A percentile compares a stretch with the other conserved stretches of the same genome.
phyloP scores from a whole-genome alignment of 495 filamentous ascomycete species.

The Xylaria longipes region DNA sequence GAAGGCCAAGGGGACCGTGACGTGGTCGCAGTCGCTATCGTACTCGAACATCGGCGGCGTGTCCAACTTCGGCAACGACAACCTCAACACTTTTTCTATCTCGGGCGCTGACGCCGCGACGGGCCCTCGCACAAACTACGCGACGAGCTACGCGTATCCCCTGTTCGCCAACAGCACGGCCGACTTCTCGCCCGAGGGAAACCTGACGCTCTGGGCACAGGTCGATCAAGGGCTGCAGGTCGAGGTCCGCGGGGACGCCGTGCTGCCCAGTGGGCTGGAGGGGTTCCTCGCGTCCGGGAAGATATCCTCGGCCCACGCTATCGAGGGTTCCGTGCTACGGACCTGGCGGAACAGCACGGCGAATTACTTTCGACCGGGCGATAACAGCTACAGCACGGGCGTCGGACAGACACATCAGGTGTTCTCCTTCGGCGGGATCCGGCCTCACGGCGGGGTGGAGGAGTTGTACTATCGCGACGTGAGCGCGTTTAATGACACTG shows the following conservation, averaged over 20 bases:
- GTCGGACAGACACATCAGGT: constrained; percentile 62
- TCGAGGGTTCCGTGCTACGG: constrained; percentile 50
- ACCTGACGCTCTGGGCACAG: constrained; percentile 64
- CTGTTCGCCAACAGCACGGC: constrained; percentile 65
- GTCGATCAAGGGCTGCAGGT: constrained; percentile 66
- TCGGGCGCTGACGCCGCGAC: constrained; percentile 62
- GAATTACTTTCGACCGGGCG: constrained; percentile 54
- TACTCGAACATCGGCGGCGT: constrained; percentile 66
- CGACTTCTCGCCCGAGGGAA: constrained; percentile 49
- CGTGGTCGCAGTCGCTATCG: constrained; percentile 69
- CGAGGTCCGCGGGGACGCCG: constrained; percentile 58
- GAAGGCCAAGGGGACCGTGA: constrained; percentile 42
- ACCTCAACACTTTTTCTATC: constrained; percentile 68
- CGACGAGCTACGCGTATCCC: constrained; percentile 66
- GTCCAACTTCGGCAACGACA: constrained; percentile 63
- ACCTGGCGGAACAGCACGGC: constrained; percentile 65
- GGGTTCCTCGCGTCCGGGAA: constrained; percentile 42
- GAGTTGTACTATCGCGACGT: constrained; percentile 45
- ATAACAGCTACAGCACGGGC: constrained; percentile 52
- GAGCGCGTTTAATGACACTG: constrained; percentile 36
- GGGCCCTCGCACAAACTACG: constrained; percentile 38
- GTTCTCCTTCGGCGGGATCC: constrained; percentile 55
- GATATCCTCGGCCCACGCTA: constrained; percentile 24
- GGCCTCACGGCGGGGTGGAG: constrained; percentile 25
- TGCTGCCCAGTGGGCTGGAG: constrained; percentile 67